Evolutionary conservation across 2,329 filamentous ascomycete species (phyloP), one percentile per base, ranked within the genome.

Genomic region (Rhinocladiella similis): DNA sequence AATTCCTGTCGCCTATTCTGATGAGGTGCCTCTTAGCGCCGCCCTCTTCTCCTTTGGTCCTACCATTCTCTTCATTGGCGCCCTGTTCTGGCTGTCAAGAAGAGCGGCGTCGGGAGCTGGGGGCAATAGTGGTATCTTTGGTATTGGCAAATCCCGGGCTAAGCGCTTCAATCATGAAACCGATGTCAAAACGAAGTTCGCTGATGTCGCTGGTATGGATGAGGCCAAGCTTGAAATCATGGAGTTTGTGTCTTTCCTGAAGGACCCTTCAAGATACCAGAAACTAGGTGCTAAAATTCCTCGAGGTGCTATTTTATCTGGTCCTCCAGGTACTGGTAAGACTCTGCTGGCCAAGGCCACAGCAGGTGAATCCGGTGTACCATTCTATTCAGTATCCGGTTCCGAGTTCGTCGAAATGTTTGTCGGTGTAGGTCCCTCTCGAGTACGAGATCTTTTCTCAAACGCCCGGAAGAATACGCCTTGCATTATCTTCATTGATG

Each of bases 401-500:
- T 99, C 94, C 47, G 94, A 99, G 72, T 99, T 99, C 70, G 93
- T 99, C 29, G 94, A 99, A 77, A 99, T 99, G 93, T 99, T 99
- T 71, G 94, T 99, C 50, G 94, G 94, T 84, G 94, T 99, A 58
- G 94, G 94, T 74, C 90, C 94, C 18, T 97, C 93, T 27, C 85
- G 94, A 74, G 94, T 99, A 49, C 86, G 94, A 67, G 94, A 99
- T 73, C 78, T 99, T 50, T 99, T 99, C 69, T 87, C 91, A 55
- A 96, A 90, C 66, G 94, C 94, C 16, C 86, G 94, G 56, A 97
- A 97, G 80, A 96, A 90, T 74, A 90, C 94, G 0, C 94, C 94
- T 3, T 99, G 94, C 76, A 99, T 99, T 74, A 95, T 99, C 74
- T 99, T 99, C 79, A 97, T 99, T 65, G 94, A 99, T 70, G 94